Conservation (phyloP, 2,329 filamentous ascomycete genomes). For the Neospermospora avenae region DNA sequence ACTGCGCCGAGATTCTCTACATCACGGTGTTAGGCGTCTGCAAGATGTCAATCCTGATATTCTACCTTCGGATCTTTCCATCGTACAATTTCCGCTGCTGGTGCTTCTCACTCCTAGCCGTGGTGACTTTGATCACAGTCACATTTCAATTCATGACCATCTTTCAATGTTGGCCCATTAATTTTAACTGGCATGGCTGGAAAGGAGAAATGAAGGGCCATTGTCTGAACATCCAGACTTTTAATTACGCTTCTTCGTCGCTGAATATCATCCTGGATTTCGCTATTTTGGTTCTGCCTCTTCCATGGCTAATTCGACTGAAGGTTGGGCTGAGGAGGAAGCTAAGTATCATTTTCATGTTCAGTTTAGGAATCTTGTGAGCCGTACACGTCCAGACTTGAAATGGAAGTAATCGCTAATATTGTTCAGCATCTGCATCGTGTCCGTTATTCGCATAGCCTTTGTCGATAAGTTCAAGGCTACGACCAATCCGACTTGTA, state of each 20-base stretch:
- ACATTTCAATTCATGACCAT: constrained; percentile 38
- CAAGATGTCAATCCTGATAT: not conserved
- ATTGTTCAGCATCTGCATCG: no score
- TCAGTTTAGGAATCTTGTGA: constrained; percentile 33
- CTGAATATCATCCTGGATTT: constrained; percentile 51
- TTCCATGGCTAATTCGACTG: constrained; percentile 43
- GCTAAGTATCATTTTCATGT: constrained; percentile 47
- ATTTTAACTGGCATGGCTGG: constrained; percentile 53
- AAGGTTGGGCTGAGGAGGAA: constrained; percentile 48
- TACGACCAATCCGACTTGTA: no score
- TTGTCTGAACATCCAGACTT: constrained; percentile 48
- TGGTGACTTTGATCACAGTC: constrained; percentile 7
- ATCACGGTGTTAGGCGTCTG: not conserved
- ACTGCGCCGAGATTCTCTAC: not conserved
- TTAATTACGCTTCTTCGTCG: constrained; percentile 50
- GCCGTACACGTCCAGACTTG: not conserved
- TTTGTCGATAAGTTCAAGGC: no score
- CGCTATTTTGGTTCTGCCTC: constrained; percentile 49
- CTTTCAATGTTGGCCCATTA: constrained; percentile 51
- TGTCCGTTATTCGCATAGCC: no score
- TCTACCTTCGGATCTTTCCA: not conserved
- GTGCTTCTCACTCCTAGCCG: no score
- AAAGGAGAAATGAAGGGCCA: constrained; percentile 44
- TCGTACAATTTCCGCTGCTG: not conserved
- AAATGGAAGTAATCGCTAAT: no score